Conservation (phyloP, 345 rosid genomes). For the Laguncularia racemosa region DNA sequence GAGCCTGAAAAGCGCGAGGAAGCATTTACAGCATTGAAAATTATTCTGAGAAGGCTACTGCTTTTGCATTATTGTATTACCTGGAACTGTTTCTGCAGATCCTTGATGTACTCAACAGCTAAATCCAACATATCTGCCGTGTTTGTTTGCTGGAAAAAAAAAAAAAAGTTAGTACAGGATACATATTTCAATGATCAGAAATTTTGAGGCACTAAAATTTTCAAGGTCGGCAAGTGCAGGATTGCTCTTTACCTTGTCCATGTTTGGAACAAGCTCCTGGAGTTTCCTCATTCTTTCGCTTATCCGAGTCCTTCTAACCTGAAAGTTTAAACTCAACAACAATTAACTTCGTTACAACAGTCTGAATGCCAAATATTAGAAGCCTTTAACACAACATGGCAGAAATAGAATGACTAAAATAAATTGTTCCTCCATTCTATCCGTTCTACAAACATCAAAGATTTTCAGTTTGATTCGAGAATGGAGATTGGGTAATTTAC, state of each 20-base stretch:
- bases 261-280: slow-evolving; percentile 93
- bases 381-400: too few relatives aligned
- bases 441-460: too few relatives aligned
- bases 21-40: not conserved
- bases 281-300: slow-evolving; percentile 95
- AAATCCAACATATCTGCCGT: slow-evolving; percentile 94
- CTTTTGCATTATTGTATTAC: slow-evolving; percentile 16
- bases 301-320: slow-evolving; percentile 95
- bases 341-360: not conserved
- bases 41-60: not conserved
- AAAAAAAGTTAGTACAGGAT: slow-evolving; percentile 3
- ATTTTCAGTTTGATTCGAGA: not conserved
- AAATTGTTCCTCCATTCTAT: too few relatives aligned
- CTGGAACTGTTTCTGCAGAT: slow-evolving; percentile 80
- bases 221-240: not conserved
- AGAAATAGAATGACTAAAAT: too few relatives aligned
- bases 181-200: not conserved
- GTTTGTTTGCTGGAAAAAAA: slow-evolving; percentile 74
- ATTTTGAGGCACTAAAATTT: not conserved
- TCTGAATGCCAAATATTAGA: too few relatives aligned
- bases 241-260: slow-evolving; percentile 75
- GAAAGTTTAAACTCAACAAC: slow-evolving; percentile 5
- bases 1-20: slow-evolving; percentile 29
- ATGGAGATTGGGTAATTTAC: slow-evolving; percentile 23
- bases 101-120: slow-evolving; percentile 96